These are phyloP conservation scores for Saccharomycopsis microspora DNA, from an alignment of 805 yeast genomes.

Conservation along the genomic window DNA sequence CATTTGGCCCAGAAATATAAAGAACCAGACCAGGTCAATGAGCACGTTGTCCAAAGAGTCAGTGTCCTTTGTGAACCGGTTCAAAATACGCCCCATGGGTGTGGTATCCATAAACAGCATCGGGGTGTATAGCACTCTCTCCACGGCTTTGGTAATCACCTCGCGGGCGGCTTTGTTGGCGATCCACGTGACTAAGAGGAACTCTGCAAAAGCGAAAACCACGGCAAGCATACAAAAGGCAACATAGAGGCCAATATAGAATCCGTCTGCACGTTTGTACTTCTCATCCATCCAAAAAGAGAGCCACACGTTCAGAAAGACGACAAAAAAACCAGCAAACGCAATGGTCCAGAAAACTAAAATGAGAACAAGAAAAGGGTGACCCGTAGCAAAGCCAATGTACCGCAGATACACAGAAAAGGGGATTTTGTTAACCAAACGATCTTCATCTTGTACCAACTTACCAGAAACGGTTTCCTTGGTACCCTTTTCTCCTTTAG, in stretches of 20 bases:
- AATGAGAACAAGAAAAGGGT: constrained; percentile 24
- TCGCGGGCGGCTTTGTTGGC: constrained; percentile 42
- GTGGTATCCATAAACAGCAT: constrained; percentile 78
- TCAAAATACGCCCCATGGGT: constrained; percentile 79
- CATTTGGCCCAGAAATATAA: constrained; percentile 38
- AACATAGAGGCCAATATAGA: constrained; percentile 57
- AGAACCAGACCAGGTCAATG: constrained; percentile 53
- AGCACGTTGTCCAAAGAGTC: constrained; percentile 74
- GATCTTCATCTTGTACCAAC: constrained; percentile 38
- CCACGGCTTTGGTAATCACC: constrained; percentile 53
- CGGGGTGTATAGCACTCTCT: constrained; percentile 59
- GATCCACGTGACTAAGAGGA: constrained; percentile 36
- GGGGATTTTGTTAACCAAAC: constrained; percentile 44
- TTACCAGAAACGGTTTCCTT: constrained; percentile 15
- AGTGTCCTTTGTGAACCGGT: constrained; percentile 79
- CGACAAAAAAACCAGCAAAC: constrained; percentile 36
- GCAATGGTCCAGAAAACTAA: constrained; percentile 19
- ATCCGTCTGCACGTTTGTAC: constrained; percentile 37
- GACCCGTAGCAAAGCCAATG: constrained; percentile 38
- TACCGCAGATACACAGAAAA: constrained; percentile 38
- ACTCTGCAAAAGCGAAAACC: constrained; percentile 30
- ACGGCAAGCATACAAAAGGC: constrained; percentile 42
- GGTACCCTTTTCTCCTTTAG: not conserved
- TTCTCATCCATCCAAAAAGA: constrained; percentile 65
- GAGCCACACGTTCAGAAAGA: constrained; percentile 70